Conservation (phyloP, 2,329 filamentous ascomycete species). For the Colletotrichum orbiculare region DNA sequence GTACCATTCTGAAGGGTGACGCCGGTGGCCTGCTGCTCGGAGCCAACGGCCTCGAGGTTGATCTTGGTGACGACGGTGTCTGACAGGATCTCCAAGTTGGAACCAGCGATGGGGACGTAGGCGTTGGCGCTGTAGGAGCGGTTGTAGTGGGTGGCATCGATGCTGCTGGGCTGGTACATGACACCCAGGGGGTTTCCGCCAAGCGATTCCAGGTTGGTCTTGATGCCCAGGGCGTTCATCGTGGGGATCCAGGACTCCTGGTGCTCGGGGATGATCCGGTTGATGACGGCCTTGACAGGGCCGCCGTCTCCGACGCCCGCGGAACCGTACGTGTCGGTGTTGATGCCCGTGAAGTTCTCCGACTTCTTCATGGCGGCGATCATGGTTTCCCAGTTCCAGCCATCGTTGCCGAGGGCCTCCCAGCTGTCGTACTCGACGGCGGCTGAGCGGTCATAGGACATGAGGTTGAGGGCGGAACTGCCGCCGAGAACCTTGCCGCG, state of each 20-base stretch:
- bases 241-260: constrained; percentile 57
- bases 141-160: constrained; percentile 57
- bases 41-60: constrained; percentile 44
- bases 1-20: constrained; percentile 42
- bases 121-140: constrained; percentile 59
- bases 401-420: constrained; percentile 47
- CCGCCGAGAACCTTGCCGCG: constrained; percentile 60
- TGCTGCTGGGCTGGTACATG: constrained; percentile 60
- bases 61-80: constrained; percentile 51
- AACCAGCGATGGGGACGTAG: constrained; percentile 53
- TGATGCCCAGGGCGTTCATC: constrained; percentile 55
- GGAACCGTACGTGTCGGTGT: constrained; percentile 34
- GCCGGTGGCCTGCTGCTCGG: constrained; percentile 35
- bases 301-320: constrained; percentile 39
- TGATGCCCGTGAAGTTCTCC: constrained; percentile 43
- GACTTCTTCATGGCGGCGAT: constrained; percentile 45
- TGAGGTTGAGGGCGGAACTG: constrained; percentile 56
- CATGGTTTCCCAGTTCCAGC: constrained; percentile 52
- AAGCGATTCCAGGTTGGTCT: constrained; percentile 56
- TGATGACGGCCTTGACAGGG: constrained; percentile 47
- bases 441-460: constrained; percentile 48
- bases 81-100: constrained; percentile 54
- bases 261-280: constrained; percentile 55
- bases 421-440: constrained; percentile 47
- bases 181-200: constrained; percentile 62